Evolutionary conservation across 2,329 filamentous ascomycete species (phyloP).

Genomic region (Colletotrichum paranaense): DNA sequence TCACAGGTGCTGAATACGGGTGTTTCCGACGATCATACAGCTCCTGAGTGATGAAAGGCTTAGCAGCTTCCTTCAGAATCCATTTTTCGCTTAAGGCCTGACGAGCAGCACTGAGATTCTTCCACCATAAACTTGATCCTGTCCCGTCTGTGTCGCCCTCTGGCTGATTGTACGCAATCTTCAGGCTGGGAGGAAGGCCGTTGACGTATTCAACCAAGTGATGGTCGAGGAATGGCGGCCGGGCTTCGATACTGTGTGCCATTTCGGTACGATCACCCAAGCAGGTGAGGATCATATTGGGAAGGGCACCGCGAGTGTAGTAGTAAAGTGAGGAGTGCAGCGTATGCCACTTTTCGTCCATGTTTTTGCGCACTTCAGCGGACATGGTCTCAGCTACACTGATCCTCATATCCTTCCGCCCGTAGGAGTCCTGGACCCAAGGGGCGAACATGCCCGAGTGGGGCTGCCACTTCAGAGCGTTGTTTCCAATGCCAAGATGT

Average conservation of each 20-base stretch:
- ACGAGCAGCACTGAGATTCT: slow-evolving; percentile 25
- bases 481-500: background rate
- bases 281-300: slow-evolving; percentile 43
- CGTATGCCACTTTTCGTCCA: slow-evolving; percentile 43
- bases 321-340: slow-evolving; percentile 42
- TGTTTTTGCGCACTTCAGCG: slow-evolving; percentile 38
- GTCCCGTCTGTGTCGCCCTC: slow-evolving; percentile 13
- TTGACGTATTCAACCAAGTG: slow-evolving; percentile 43
- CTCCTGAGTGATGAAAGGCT: slow-evolving; percentile 56
- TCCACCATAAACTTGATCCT: slow-evolving; percentile 31
- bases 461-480: slow-evolving; percentile 18
- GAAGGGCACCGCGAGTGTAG: slow-evolving; percentile 38
- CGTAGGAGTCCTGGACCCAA: slow-evolving; percentile 23
- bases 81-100: slow-evolving; percentile 57
- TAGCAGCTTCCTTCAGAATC: slow-evolving; percentile 57
- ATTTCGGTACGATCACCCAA: slow-evolving; percentile 50
- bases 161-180: slow-evolving; percentile 8
- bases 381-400: slow-evolving; percentile 11
- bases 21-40: slow-evolving; percentile 61
- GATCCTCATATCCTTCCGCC: background rate
- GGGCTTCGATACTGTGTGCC: slow-evolving; percentile 49
- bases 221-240: slow-evolving; percentile 49
- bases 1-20: slow-evolving; percentile 57
- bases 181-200: slow-evolving; percentile 20
- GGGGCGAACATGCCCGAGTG: background rate